Percentiles rank a stretch among this genome's conserved stretches.
Conservation (phyloP, 345 rosid species). For the Xanthoceras sorbifolium region DNA sequence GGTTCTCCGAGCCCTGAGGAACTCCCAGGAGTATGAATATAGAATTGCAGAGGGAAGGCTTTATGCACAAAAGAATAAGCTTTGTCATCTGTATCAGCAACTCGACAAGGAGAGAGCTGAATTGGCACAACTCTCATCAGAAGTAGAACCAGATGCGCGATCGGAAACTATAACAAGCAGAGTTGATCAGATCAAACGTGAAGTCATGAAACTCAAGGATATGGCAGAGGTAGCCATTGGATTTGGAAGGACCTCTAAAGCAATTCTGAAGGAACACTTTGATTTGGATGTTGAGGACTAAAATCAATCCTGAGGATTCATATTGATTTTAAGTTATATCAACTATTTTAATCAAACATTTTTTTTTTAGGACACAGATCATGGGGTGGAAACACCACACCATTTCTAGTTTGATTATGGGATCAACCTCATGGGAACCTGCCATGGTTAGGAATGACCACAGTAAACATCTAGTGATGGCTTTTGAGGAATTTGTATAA, state of each 20-base stretch:
- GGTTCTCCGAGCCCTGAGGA: slow-evolving; percentile 55
- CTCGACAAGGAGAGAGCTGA: slow-evolving; percentile 69
- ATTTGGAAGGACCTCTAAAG: slow-evolving; percentile 64
- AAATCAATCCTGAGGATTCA: background rate
- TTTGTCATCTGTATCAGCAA: slow-evolving; percentile 57
- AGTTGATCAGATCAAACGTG: slow-evolving; percentile 59
- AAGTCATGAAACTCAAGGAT: slow-evolving; percentile 53
- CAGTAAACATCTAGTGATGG: background rate
- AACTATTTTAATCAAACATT: too few species aligned
- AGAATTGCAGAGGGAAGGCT: slow-evolving; percentile 64
- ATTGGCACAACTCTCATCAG: slow-evolving; percentile 29
- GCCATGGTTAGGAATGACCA: background rate
- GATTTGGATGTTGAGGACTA: slow-evolving; percentile 43
- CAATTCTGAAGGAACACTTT: slow-evolving; percentile 52
- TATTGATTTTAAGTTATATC: background rate
- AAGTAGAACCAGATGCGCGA: slow-evolving; percentile 35
- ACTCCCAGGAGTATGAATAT: slow-evolving; percentile 65
- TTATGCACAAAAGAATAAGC: slow-evolving; percentile 56
- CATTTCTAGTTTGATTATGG: background rate
- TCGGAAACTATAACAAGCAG: slow-evolving; percentile 42
- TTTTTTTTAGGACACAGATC: background rate
- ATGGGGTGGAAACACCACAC: too few species aligned
- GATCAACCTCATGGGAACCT: background rate
- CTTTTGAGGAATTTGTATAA: background rate
- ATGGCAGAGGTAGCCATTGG: slow-evolving; percentile 78